Evolutionary conservation across 2,329 filamentous ascomycete genomes (phyloP).

Genomic region (Claviceps spartinae): DNA sequence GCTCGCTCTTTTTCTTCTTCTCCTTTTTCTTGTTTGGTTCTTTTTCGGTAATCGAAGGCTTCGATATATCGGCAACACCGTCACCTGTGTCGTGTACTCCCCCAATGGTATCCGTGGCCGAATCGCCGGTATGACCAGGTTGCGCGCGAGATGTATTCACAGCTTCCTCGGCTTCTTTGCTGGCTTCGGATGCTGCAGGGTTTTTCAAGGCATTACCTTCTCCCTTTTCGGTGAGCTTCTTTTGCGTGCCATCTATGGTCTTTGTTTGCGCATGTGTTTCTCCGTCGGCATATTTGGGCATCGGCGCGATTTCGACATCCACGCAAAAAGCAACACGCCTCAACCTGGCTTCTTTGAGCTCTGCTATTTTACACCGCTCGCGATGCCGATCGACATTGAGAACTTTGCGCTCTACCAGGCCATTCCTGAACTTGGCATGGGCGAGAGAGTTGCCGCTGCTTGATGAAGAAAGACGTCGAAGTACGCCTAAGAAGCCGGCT

Average conservation of each 20-base stretch:
- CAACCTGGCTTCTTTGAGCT: conserved; percentile 68
- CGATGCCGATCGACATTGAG: conserved; percentile 75
- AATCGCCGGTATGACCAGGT: neutral
- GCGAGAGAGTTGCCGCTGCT: conserved; percentile 24
- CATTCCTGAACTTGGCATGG: conserved; percentile 33
- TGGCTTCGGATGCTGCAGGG: conserved; percentile 42
- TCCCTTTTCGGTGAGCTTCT: conserved; percentile 52
- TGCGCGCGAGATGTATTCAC: neutral
- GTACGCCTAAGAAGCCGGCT: conserved; percentile 65
- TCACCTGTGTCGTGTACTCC: conserved; percentile 16
- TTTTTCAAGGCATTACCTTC: conserved; percentile 65
- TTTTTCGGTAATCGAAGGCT: conserved; percentile 18
- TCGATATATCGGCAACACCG: conserved; percentile 9
- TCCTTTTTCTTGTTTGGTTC: conserved; percentile 63
- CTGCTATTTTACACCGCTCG: conserved; percentile 64
- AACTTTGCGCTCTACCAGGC: conserved; percentile 64
- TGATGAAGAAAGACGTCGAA: conserved; percentile 69
- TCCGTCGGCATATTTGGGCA: conserved; percentile 61
- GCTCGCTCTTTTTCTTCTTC: conserved; percentile 91
- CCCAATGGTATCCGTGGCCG: neutral
- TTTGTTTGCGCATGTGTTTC: conserved; percentile 25
- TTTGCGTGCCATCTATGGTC: conserved; percentile 36
- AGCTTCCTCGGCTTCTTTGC: conserved; percentile 22
- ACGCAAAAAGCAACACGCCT: conserved; percentile 89
- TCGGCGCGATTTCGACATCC: conserved; percentile 89